Conservation (phyloP, 2,329 filamentous ascomycete genomes). For the Aureobasidium sp. region DNA sequence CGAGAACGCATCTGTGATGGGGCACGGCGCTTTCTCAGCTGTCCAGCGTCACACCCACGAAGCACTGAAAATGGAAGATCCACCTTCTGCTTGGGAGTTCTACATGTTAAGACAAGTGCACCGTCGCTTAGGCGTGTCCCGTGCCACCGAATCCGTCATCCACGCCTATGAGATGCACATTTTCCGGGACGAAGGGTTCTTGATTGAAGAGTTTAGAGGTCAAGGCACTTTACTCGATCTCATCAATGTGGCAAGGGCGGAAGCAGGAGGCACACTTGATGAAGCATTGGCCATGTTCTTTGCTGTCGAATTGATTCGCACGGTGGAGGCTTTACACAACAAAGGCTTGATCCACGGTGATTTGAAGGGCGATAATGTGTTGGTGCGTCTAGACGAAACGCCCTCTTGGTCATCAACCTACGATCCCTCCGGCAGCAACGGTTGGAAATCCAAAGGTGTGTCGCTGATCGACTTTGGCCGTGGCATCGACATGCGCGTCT, state of each 20-base stretch:
- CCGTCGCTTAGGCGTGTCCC: constrained; percentile 60
- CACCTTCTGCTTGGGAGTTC: constrained; percentile 89
- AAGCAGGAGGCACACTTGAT: constrained; percentile 61
- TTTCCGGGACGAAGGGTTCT: constrained; percentile 81
- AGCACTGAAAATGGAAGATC: constrained; percentile 90
- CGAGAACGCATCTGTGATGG: constrained; percentile 46
- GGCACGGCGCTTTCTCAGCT: constrained; percentile 53
- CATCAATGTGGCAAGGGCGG: constrained; percentile 71
- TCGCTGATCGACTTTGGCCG: constrained; percentile 91
- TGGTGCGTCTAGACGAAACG: constrained; percentile 67
- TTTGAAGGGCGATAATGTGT: constrained; percentile 90
- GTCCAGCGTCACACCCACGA: constrained; percentile 56
- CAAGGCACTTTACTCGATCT: constrained; percentile 94
- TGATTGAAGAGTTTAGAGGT: constrained; percentile 78
- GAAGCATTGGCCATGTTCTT: constrained; percentile 94
- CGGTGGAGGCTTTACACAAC: constrained; percentile 76
- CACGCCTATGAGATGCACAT: constrained; percentile 85
- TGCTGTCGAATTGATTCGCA: constrained; percentile 81
- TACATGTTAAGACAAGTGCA: constrained; percentile 86
- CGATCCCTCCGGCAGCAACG: constrained; percentile 62
- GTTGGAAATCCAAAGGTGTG: constrained; percentile 75
- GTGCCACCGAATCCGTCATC: constrained; percentile 71
- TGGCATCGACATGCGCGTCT: constrained; percentile 86
- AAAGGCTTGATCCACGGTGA: constrained; percentile 83
- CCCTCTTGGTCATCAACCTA: constrained; percentile 55